Evolutionary conservation across 139 green algal species (phyloP), one percentile per base, ranked within the genome.

Genomic region (Deuterostichococcus epilithicus): DNA sequence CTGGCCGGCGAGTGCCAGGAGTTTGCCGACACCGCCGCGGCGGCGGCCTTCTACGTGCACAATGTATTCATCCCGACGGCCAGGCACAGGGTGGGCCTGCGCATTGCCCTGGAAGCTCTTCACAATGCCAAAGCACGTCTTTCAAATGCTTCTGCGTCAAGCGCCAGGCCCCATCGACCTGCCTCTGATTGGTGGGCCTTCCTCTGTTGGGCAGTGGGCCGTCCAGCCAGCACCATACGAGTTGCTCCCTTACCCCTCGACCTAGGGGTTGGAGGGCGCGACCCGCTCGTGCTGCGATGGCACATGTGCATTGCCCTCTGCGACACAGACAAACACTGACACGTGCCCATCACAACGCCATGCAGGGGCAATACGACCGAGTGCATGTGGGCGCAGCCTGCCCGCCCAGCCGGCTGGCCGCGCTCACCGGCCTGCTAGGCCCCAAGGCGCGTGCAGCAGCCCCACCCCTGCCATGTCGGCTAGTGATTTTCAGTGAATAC

Each of bases 371-470:
- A 20, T 92, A 87, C 69, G 80, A 91, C 84, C 63, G 80, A 8
- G 76, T 92, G n/a, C 87, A 92, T 73, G 85, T 89, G 30, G 88
- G 88, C 18, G 88, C 81, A 32, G 85, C 78, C 22, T 86, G 84
- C 74, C 86, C 80, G 0, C 71, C 76, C n/a, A 73, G 81, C 45
- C 78, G 79, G 8, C 45, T 90, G 69, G 32, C 28, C 23, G 42
- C 39, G 6, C 72, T 92, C 76, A 33, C 89, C 68, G 22, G 44
- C 0, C 77, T 89, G 80, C 78, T 89, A 65, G 42, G 67, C n/a
- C 82, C 86, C 35, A 70, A 79, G 81, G 69, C 75, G 22, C 33
- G 35, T n/a, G 52, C 25, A n/a, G 73, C 36, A 44, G 39, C 8
- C 20, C 35, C 65, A 26, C 20, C 30, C n/a, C 65, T 5, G 25